Percentiles rank a stretch among this genome's conserved stretches.
Conservation (phyloP, 1,139 yeast genomes). For the Diutina pseudorugosa region DNA sequence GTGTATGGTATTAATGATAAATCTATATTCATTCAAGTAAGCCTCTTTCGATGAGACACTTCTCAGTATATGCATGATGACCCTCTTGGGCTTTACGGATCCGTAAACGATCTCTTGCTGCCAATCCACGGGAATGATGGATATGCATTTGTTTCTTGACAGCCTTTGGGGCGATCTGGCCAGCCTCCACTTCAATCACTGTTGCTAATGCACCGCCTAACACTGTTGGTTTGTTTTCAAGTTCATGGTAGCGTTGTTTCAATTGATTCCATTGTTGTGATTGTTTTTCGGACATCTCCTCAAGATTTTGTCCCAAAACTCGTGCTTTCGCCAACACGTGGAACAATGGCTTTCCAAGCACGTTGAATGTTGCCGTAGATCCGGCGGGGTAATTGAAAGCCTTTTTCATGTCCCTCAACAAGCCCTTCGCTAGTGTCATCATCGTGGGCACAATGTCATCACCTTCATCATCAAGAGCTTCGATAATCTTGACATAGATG, state of each 20-base stretch:
- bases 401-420: background rate
- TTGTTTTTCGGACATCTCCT: background rate
- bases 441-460: background rate
- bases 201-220: background rate
- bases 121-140: background rate
- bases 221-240: background rate
- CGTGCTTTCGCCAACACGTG: background rate
- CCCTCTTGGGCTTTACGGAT: background rate
- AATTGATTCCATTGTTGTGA: background rate
- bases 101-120: background rate
- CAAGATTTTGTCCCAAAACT: background rate
- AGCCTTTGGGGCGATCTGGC: background rate
- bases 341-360: background rate
- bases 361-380: background rate
- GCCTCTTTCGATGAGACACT: background rate
- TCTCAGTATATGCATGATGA: background rate
- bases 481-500: background rate
- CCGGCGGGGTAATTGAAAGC: background rate
- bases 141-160: background rate
- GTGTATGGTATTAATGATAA: background rate
- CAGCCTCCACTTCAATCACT: background rate
- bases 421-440: background rate
- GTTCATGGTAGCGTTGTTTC: background rate
- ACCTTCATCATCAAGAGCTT: background rate
- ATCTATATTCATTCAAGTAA: background rate